Evolutionary conservation across 2,329 filamentous ascomycete genomes (phyloP).

Genomic region (Colletotrichum tanaceti): DNA sequence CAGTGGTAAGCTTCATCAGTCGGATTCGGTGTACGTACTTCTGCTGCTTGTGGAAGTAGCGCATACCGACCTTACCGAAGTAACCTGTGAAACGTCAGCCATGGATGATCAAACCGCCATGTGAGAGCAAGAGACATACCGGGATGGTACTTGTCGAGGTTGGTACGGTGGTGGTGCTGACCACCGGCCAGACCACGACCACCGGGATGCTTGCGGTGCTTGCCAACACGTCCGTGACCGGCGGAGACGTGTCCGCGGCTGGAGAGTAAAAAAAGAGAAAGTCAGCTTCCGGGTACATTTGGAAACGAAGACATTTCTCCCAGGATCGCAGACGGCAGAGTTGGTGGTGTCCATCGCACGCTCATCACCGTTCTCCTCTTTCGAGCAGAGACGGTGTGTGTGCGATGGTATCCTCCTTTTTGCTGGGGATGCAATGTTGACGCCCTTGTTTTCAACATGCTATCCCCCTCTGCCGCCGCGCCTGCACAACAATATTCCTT

Average conservation of each 20-base stretch:
- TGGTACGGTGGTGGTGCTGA: slow-evolving; percentile 98
- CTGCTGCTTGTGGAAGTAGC: slow-evolving; percentile 95
- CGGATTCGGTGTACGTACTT: slow-evolving; percentile 56
- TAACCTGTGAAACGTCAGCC: slow-evolving; percentile 96
- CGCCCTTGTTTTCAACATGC: slow-evolving; percentile 29
- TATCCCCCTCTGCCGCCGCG: slow-evolving; percentile 5
- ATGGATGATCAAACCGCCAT: too few species aligned
- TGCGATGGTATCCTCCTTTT: slow-evolving; percentile 4
- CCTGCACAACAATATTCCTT: slow-evolving; percentile 15
- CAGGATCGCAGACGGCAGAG: slow-evolving; percentile 23
- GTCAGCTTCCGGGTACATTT: slow-evolving; percentile 34
- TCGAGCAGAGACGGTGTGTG: neutral
- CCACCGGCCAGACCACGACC: slow-evolving; percentile 94
- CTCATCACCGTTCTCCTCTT: neutral
- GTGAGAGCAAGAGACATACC: slow-evolving; percentile 10
- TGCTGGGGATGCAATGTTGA: slow-evolving; percentile 21
- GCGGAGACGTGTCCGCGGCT: slow-evolving; percentile 98
- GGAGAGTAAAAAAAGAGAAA: slow-evolving; percentile 46
- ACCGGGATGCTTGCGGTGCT: slow-evolving; percentile 94
- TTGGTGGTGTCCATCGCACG: neutral
- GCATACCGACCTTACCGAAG: slow-evolving; percentile 97
- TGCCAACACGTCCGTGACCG: slow-evolving; percentile 98
- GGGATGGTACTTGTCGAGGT: slow-evolving; percentile 80
- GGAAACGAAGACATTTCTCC: slow-evolving; percentile 25
- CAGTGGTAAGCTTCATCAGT: slow-evolving; percentile 6